These are phyloP conservation scores for Pseudocercospora pini-densiflorae DNA, from an alignment of 2,329 filamentous ascomycete species.

Conservation along the genomic window DNA sequence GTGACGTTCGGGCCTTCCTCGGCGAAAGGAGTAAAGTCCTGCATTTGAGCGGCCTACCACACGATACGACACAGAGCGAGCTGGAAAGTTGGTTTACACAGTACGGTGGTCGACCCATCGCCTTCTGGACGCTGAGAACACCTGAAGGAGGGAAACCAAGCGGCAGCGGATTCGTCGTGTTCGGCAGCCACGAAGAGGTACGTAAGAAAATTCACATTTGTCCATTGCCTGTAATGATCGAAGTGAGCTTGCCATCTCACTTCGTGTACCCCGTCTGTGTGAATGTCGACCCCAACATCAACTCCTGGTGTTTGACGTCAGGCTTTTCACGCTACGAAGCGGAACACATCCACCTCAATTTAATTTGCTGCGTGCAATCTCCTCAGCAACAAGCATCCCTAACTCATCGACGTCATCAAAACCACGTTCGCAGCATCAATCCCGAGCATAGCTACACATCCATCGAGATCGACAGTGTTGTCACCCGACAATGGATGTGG, in stretches of 20 bases:
- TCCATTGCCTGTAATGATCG: conserved; percentile 9
- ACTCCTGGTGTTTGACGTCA: conserved; percentile 9
- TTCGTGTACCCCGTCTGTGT: conserved; percentile 2
- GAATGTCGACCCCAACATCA: conserved; percentile 3
- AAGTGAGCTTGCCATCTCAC: conserved; percentile 16
- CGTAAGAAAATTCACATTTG: conserved; percentile 44
- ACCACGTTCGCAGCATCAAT: conserved; percentile 8
- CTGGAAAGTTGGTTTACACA: conserved; percentile 99
- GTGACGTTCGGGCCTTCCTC: conserved; percentile 94
- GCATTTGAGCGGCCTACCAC: conserved; percentile 95
- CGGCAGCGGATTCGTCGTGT: conserved; percentile 95
- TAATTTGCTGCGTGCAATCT: conserved; percentile 12
- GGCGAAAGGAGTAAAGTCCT: conserved; percentile 97
- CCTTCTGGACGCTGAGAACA: conserved; percentile 97
- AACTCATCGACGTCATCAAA: conserved; percentile 13
- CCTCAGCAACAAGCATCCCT: conserved; percentile 2
- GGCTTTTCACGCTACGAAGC: conserved; percentile 7
- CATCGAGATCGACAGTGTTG: neutral
- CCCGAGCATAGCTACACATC: neutral
- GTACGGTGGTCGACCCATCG: conserved; percentile 95
- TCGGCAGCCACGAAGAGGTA: conserved; percentile 99
- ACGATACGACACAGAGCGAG: conserved; percentile 98
- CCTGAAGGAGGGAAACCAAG: conserved; percentile 99
- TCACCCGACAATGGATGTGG: conserved; percentile 2
- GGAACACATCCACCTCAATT: conserved; percentile 10